Conservation (phyloP, 2,329 filamentous ascomycete species). For the Aspergillus neotritici region DNA sequence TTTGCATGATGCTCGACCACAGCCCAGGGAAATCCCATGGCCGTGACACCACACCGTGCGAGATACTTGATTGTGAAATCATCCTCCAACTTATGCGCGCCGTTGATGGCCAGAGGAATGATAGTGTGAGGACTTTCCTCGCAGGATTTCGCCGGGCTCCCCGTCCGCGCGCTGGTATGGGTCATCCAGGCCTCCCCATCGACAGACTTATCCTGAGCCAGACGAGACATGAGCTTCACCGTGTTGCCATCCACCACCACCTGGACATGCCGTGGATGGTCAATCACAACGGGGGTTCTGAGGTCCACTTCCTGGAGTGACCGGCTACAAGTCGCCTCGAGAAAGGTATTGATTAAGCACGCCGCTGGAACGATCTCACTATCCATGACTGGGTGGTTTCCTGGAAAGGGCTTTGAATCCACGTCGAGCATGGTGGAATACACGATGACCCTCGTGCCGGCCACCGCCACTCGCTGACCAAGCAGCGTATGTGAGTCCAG, state of each 20-base stretch:
- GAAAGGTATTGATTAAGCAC: constrained; percentile 39
- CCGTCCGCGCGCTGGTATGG: constrained; percentile 11
- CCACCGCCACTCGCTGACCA: constrained; percentile 26
- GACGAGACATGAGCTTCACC: constrained; percentile 31
- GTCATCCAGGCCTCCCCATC: constrained; percentile 11
- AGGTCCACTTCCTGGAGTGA: constrained; percentile 27
- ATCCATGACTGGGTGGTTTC: constrained; percentile 37
- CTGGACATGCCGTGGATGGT: constrained; percentile 33
- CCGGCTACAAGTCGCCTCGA: constrained; percentile 26
- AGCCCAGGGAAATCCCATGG: constrained; percentile 41
- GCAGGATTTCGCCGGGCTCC: background rate
- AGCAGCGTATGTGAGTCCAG: constrained; percentile 34
- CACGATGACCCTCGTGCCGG: constrained; percentile 23
- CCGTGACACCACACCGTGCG: constrained; percentile 35
- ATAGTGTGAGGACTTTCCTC: constrained; percentile 22
- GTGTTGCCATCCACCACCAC: constrained; percentile 28
- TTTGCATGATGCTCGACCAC: constrained; percentile 38
- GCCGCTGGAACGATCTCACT: constrained; percentile 43
- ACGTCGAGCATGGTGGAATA: constrained; percentile 36
- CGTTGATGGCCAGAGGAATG: too few relatives aligned
- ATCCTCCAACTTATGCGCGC: constrained; percentile 20
- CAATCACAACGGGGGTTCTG: constrained; percentile 34
- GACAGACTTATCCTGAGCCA: constrained; percentile 13
- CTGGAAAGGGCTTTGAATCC: constrained; percentile 38
- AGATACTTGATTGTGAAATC: constrained; percentile 38